These are phyloP conservation scores for Paraphysoderma sedebokerense DNA, from an alignment of 371 early-diverging fungal genomes.

Conservation along the genomic window DNA sequence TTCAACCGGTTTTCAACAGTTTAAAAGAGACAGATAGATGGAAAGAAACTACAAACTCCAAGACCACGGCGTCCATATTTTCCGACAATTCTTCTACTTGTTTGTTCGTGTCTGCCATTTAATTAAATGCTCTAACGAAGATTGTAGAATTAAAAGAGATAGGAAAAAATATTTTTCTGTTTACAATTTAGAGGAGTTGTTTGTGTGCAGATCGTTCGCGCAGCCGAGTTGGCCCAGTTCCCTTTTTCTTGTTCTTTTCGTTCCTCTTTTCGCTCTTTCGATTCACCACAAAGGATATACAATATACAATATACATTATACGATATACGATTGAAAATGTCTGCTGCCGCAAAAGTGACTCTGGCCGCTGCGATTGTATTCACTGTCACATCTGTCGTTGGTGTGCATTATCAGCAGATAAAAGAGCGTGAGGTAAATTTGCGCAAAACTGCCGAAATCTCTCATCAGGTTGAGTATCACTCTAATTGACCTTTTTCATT, in stretches of 20 bases:
- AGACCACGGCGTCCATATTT: not conserved
- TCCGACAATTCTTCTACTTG: not conserved
- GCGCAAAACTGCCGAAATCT: not conserved
- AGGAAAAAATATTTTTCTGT: too few species aligned
- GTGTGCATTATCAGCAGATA: not conserved
- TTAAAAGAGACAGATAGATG: not conserved
- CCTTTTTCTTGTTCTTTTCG: too few species aligned
- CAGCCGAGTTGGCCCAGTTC: too few species aligned
- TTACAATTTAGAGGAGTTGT: too few species aligned
- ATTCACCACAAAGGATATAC: too few species aligned
- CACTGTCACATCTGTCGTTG: not conserved
- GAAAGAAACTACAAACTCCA: slow-evolving; percentile 1
- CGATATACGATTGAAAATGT: too few species aligned
- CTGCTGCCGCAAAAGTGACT: not conserved
- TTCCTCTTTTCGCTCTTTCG: too few species aligned
- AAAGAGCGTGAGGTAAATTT: not conserved
- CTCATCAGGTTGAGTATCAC: not conserved
- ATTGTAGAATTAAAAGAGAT: too few species aligned
- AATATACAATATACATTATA: too few species aligned
- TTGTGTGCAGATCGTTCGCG: too few species aligned
- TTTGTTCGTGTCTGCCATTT: too few species aligned
- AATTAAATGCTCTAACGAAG: too few species aligned
- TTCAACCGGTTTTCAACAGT: not conserved
- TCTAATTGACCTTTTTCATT: not conserved
- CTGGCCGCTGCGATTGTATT: not conserved